Evolutionary conservation across 768 basidiomycete species (phyloP), one percentile per base, ranked within the genome.

Genomic region (Bullera alba): DNA sequence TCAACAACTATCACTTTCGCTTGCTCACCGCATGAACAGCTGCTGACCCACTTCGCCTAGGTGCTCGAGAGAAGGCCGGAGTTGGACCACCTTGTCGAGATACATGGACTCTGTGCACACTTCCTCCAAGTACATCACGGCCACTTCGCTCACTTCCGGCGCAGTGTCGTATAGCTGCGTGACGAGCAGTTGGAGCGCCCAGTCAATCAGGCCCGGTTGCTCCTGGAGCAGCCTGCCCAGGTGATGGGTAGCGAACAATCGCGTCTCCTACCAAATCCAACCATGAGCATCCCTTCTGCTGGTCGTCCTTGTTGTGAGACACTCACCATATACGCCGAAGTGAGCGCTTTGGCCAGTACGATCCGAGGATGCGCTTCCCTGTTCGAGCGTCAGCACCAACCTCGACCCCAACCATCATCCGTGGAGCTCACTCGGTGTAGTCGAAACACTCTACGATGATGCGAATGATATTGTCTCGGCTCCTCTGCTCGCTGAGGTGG

Each of bases 131-230:
- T 84, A 86, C 52, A 83, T 82, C 16, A 95, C 87, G 5, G 95
- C 90, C 54, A 87, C 77, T 74, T 90, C 85, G 65, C 87, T 86
- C 1, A 99, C 90, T 69, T 92, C 88, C 17, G 84, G 77, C 0
- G 85, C 81, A 5, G 90, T 87, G 63, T 99, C 95, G 70, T 97
- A 99, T 10, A 97, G 76, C 71, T 99, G 95, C 0, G 93, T 97
- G 17, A 97, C 78, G 28, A 99, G 82, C 8, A 97, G 79, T 5
- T 87, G 82, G 36, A 97, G 76, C 14, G 83, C 87, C 95, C 93
- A 99, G 1, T 84, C 80, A 60, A 85, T 83, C 0, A 86, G 81
- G 29, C 74, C 80, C 5, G 63, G 78, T 48, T 43, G 80, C 79
- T 56, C 76, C 27, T 82, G 83, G 54, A 96, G 84, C 34, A 95